Evolutionary conservation across 331 rosid species (phyloP).

Genomic region (Saraca asoca): DNA sequence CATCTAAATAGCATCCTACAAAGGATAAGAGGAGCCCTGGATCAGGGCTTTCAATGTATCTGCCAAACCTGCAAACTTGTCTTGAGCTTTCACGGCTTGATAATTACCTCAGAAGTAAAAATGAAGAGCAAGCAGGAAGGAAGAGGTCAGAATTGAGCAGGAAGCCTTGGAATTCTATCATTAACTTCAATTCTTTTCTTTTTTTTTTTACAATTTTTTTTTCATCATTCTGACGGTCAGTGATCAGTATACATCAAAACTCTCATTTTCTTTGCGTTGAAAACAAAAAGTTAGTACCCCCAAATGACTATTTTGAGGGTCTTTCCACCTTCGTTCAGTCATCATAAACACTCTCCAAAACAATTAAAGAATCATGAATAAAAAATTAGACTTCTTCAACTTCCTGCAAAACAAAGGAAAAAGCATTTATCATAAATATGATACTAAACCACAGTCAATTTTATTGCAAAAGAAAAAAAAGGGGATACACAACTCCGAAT

Average conservation of each 20-base stretch:
- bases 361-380: slow-evolving; percentile 64
- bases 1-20: slow-evolving; percentile 9
- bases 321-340: slow-evolving; percentile 39
- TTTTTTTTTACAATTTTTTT: not conserved
- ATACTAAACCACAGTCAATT: slow-evolving; percentile 22
- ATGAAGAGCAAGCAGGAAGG: slow-evolving; percentile 29
- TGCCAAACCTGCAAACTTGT: slow-evolving; percentile 36
- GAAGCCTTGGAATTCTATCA: slow-evolving; percentile 35
- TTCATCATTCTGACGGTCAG: slow-evolving; percentile 30
- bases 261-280: slow-evolving; percentile 31
- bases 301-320: slow-evolving; percentile 44
- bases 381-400: slow-evolving; percentile 49
- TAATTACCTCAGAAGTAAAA: slow-evolving; percentile 25
- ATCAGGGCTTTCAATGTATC: slow-evolving; percentile 35
- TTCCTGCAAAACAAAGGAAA: slow-evolving; percentile 58
- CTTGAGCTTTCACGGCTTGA: slow-evolving; percentile 23
- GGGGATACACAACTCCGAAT: too few species aligned
- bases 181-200: not conserved
- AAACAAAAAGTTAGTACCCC: slow-evolving; percentile 30
- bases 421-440: slow-evolving; percentile 33
- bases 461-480: not conserved
- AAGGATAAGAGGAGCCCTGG: slow-evolving; percentile 32
- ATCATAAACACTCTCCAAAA: slow-evolving; percentile 31
- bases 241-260: slow-evolving; percentile 12
- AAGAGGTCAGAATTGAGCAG: not conserved